Evolutionary conservation across 1,284 basidiomycete genomes (phyloP).

Genomic region (Butyriboletus regius): DNA sequence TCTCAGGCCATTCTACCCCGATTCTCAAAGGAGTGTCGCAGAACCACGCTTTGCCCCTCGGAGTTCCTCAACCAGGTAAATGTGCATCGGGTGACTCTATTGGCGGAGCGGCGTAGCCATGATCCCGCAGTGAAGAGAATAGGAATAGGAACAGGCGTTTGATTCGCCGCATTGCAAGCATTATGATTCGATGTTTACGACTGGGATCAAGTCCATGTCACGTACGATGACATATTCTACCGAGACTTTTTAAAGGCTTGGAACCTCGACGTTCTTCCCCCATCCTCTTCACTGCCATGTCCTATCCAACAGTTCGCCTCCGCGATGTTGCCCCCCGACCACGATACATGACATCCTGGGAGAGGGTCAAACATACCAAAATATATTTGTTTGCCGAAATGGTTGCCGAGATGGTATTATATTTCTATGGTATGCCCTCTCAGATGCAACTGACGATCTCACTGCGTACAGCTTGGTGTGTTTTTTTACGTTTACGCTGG

Average conservation of each 20-base stretch:
- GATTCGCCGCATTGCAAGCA: not conserved
- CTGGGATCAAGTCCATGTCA: not conserved
- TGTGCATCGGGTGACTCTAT: not conserved
- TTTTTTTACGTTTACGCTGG: conserved; percentile 53
- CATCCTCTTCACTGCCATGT: conserved; percentile 12
- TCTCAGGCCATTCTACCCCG: not conserved
- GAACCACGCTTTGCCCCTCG: not conserved
- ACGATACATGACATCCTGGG: conserved; percentile 44
- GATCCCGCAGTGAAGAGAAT: not conserved
- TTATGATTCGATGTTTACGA: not conserved
- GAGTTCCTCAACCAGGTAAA: conserved; percentile 1
- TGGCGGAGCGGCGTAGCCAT: not conserved
- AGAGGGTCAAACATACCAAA: conserved; percentile 44
- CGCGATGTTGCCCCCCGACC: conserved; percentile 39
- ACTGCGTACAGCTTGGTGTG: conserved; percentile 36
- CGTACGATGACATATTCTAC: not conserved
- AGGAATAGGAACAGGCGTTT: conserved; percentile 1
- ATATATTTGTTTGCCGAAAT: conserved; percentile 51
- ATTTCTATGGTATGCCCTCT: not conserved
- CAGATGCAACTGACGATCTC: conserved; percentile 22
- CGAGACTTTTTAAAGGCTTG: conserved; percentile 11
- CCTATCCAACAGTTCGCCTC: conserved; percentile 32
- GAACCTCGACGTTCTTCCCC: not conserved
- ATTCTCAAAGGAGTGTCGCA: not conserved
- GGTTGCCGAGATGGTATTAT: conserved; percentile 52